phyloP scores from a whole-genome alignment of 2,329 filamentous ascomycete species.

The Cladorrhinum sp. region DNA sequence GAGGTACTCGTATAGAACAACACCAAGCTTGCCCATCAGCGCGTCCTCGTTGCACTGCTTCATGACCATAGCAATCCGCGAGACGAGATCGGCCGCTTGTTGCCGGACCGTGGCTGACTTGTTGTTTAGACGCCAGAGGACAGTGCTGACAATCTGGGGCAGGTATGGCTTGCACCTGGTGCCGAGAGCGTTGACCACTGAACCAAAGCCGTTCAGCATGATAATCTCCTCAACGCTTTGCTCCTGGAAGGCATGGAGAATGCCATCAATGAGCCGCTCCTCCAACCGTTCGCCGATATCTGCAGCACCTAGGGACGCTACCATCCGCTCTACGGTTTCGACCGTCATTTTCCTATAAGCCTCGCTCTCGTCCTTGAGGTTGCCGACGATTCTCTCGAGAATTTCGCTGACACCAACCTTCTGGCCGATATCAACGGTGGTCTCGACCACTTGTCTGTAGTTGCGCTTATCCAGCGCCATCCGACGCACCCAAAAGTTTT shows the following conservation, averaged over 20 bases:
- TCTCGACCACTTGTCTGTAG: conserved; percentile 96
- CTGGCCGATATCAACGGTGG: conserved; percentile 92
- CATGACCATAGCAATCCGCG: conserved; percentile 97
- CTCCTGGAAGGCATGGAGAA: conserved; percentile 95
- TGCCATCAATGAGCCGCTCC: conserved; percentile 90
- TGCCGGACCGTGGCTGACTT: conserved; percentile 95
- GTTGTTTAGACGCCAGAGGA: conserved; percentile 95
- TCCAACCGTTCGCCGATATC: conserved; percentile 92
- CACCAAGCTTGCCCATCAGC: conserved; percentile 89
- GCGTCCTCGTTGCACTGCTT: conserved; percentile 96
- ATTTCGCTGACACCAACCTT: conserved; percentile 98
- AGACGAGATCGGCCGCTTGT: conserved; percentile 94
- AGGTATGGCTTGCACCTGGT: conserved; percentile 94
- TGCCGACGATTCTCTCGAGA: conserved; percentile 85
- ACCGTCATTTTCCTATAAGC: conserved; percentile 99
- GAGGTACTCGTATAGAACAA: conserved; percentile 95
- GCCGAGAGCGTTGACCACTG: conserved; percentile 91
- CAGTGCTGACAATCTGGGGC: conserved; percentile 93
- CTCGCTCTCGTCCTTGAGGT: conserved; percentile 97
- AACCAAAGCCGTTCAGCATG: conserved; percentile 96
- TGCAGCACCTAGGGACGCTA: conserved; percentile 87
- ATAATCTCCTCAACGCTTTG: conserved; percentile 95
- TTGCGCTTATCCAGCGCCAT: conserved; percentile 98
- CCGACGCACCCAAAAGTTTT: conserved; percentile 94
- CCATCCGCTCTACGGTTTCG: conserved; percentile 94